Base-by-base conservation (phyloP, 495 filamentous ascomycete species). In the Bathelium albidoporum region DNA sequence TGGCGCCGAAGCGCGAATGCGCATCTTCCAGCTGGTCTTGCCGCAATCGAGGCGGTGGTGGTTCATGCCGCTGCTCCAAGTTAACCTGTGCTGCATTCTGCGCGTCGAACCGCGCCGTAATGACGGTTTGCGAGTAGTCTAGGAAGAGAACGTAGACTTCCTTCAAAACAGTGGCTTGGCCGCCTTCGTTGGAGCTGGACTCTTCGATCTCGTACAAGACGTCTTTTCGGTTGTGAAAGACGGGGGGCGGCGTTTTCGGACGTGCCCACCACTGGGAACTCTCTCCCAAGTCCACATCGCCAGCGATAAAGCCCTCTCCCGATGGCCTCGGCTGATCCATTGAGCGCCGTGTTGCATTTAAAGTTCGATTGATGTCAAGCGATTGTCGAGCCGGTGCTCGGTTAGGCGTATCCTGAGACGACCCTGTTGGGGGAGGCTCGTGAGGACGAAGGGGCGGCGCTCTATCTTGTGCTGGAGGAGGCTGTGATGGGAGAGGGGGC, bases 101-200 rank as follows among this genome's bases (percentile, higher is more conserved):
- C 1, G 85, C 77, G 73, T 96, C 89, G 73, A 87, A 97, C 63
- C 81, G 86, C 32, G 86, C 89, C 0, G 85, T 89, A 69, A 97
- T 83, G 64, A 96, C 77, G 0, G 92, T 97, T 72, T 97, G 94
- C 18, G 92, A 97, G 73, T 97, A 97, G 74, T 98, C 94, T 63
- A 90, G 86, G 77, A 87, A 97, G 1, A 98, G 80, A 29, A 96
- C 78, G 69, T 87, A 96, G 32, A 96, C 80, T 59, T 91, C 86
- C 66, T 91, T 91, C 0, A 84, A 85, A 28, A 95, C 77, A 0
- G 79, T 85, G 7, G 81, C 83, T 72, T 85, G 86, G 29, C 87
- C 87, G 45, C 86, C 82, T 39, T 87, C 85, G 18, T 85, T 77
- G 9, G 85, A 82, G 28, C 78, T 83, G 4, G 86, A 84, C 72